These are phyloP conservation scores for Eimeria praecox DNA, from an alignment of 169 alveolate genomes.

Conservation along the genomic window DNA sequence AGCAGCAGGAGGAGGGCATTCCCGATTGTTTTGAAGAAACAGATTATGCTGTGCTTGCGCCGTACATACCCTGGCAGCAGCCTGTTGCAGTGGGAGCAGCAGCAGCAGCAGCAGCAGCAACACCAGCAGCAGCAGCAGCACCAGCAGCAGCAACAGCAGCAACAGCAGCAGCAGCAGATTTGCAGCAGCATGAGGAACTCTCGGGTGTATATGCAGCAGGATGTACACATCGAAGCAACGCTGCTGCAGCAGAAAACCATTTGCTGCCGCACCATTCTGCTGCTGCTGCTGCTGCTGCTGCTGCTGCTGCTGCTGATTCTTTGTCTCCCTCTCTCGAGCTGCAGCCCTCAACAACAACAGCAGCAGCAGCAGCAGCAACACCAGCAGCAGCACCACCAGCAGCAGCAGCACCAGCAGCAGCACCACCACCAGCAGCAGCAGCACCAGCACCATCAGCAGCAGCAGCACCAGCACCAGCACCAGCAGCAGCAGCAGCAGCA, in stretches of 20 bases:
- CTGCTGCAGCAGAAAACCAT: constrained; percentile 24
- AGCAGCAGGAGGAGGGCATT: not conserved
- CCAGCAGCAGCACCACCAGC: not conserved
- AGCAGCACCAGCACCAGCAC: not conserved
- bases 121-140: not conserved
- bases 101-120: constrained; percentile 2
- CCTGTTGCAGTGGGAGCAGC: constrained; percentile 18
- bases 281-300: constrained; percentile 11
- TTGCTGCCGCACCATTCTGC: not conserved
- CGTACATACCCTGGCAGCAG: constrained; percentile 18
- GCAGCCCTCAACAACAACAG: not conserved
- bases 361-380: not conserved
- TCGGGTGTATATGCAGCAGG: not conserved
- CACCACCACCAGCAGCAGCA: not conserved
- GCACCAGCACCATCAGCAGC: not conserved
- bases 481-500: not conserved
- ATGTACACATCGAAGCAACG: not conserved
- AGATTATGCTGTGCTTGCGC: constrained; percentile 10
- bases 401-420: not conserved
- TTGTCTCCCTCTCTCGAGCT: not conserved
- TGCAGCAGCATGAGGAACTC: no score
- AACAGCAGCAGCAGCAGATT: not conserved
- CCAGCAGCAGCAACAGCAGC: not conserved
- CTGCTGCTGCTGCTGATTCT: not conserved
- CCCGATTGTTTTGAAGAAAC: constrained; percentile 16